Base-by-base conservation (phyloP, 441 rosid species). In the Gossypium davidsonii region DNA sequence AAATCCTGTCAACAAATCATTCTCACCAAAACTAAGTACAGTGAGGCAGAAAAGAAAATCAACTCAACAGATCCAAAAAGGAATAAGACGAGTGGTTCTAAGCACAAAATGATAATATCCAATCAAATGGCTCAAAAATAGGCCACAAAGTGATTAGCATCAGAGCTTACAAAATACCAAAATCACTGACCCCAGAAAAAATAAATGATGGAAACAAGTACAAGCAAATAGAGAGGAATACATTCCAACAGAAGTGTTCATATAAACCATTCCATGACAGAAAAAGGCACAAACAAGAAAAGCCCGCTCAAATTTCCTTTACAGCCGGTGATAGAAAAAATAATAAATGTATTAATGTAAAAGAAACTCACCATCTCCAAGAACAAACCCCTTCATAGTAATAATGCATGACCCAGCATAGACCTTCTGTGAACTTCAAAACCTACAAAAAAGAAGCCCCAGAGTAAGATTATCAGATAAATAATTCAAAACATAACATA, bases 361-460 rank as follows among this genome's bases (percentile, higher is more conserved):
- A 42, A 70, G 74, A 60, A 79, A 88, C 96, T 89, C 77, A 94
- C 98, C 99, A 94, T 31, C 86, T 90, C 99, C 99, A 94, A 64
- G 99, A 94, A 82, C 92, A 91, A 80, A 94, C 98, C 65, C 99
- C 99, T 82, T 91, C 97, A 73, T 91, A 92, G 74, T 94, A 94
- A 79, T 94, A 91, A 72, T 83, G 99, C 99, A 92, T 90, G 59
- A 94, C 90, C 99, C 99, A 94, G 72, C 98, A 95, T 39, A 95
- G 85, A 72, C 99, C 99, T 83, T 95, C 98, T 0, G 90, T 84
- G 70, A 91, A 94, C 86, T 79, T 87, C 87, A 87, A 78, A 73
- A 87, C 96, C 99, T 92, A 79, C 61, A 25, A 73, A 73, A 73
- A 46, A 72, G 55, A 73, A 78, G 58, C 62, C 60, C 72, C 74